A percentile compares a stretch with the other conserved stretches of the same genome.
These are phyloP conservation scores for Tetrahymena malaccensis DNA, from an alignment of 73 alveolate species.

Conservation along the genomic window DNA sequence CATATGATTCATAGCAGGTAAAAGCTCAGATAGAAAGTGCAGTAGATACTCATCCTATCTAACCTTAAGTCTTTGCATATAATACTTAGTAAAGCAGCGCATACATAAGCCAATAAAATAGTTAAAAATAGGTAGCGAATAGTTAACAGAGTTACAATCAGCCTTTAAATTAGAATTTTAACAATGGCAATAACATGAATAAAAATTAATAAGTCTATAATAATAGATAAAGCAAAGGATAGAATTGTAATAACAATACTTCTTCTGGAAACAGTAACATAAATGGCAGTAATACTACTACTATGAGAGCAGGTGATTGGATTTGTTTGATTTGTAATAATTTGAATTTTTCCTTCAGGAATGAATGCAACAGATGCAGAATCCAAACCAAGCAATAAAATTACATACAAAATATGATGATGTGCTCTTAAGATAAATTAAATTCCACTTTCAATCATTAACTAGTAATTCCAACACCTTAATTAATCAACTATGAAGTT, in stretches of 20 bases:
- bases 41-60: background rate
- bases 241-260: background rate
- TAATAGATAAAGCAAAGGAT: background rate
- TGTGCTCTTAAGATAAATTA: background rate
- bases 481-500: background rate
- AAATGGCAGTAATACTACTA: background rate
- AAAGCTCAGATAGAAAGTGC: background rate
- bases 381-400: background rate
- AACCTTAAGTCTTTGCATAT: background rate
- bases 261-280: background rate
- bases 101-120: background rate
- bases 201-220: background rate
- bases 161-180: background rate
- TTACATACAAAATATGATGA: background rate
- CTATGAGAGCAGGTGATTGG: slow-evolving; percentile 88
- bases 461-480: background rate
- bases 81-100: background rate
- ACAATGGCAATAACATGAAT: background rate
- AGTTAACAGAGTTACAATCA: background rate
- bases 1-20: background rate
- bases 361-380: slow-evolving; percentile 76
- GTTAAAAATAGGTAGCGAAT: background rate
- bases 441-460: background rate
- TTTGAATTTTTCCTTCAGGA: slow-evolving; percentile 79
- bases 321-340: slow-evolving; percentile 72